Base-by-base conservation (phyloP, 345 rosid genomes). In the Linum lewisii region DNA sequence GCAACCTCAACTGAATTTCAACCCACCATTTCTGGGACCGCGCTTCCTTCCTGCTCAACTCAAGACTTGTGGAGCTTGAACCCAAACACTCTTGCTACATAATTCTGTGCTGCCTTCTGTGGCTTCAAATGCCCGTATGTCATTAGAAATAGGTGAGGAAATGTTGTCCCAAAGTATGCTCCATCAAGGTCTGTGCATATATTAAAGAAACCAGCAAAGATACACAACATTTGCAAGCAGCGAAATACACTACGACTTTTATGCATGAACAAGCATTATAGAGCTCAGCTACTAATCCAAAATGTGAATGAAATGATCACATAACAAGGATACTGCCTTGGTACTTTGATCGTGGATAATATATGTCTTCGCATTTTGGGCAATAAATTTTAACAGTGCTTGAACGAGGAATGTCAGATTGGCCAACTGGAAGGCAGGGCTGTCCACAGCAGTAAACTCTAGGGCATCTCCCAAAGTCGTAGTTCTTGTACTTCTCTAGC, bases 381-480 rank as follows among this genome's bases (percentile, higher is more conserved):
- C 99, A 93, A 71, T 83, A 89, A 66, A 89, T 89, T 77, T 93
- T 29, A 1, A 29, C 34, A 3, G 34, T 29, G 34, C 34, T 29
- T 29, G 34, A 29, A 4, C 34, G 34, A 29, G 99, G 97, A 65
- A 89, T 87, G 63, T 93, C 99, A 0, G 99, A 86, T 70, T 93
- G 99, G 63, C 99, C 99, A 72, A 93, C 95, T 0, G 99, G 97
- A 65, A 93, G 91, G 77, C 99, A 93, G 9, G 95, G 99, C 69
- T 93, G 99, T 57, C 95, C 99, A 77, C 97, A 87, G 72, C 99
- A 93, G 74, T 87, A 93, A 66, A 89, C 95, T 78, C 97, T 76
- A 5, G 99, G 99, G 82, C 99, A 93, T 69, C 99, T 78, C 59
- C 99, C 97, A 67, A 93, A 93, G 68, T 93, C 97, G 60, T 82